Conservation (phyloP, 148 eudicot genomes). For the Heliosperma pusillum region DNA sequence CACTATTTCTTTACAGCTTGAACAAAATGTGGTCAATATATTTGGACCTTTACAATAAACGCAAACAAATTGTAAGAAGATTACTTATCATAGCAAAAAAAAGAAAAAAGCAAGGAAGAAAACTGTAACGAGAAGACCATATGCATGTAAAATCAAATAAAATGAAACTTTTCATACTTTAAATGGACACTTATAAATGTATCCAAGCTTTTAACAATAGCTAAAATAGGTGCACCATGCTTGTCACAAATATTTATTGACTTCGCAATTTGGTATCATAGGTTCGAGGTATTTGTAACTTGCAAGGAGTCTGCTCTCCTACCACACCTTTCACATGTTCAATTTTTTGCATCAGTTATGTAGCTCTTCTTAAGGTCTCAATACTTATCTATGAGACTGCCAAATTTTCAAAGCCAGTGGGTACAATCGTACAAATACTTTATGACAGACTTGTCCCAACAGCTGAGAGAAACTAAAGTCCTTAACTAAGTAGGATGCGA, state of each 20-base stretch:
- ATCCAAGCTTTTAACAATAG: not conserved
- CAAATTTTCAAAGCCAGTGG: no score
- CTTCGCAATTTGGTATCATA: not conserved
- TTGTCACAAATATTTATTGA: not conserved
- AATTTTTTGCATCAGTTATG: no score
- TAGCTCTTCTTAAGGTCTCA: no score
- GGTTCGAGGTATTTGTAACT: no score
- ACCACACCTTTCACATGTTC: no score
- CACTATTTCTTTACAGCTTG: slow-evolving; percentile 40
- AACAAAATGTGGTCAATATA: slow-evolving; percentile 52
- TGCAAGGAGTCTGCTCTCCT: no score
- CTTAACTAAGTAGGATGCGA: no score
- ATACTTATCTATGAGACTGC: no score
- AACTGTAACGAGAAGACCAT: not conserved
- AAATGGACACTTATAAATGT: not conserved
- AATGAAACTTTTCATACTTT: not conserved
- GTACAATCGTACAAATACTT: no score
- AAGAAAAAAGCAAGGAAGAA: not conserved
- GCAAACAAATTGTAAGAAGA: slow-evolving; percentile 15
- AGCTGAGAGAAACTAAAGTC: no score
- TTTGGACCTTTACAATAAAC: slow-evolving; percentile 59
- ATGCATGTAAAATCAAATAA: not conserved
- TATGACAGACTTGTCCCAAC: no score
- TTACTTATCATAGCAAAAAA: not conserved
- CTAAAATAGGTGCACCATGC: not conserved